Evolutionary conservation across 140 eudicot genomes (phyloP).

Genomic region (Bidens hawaiensis): DNA sequence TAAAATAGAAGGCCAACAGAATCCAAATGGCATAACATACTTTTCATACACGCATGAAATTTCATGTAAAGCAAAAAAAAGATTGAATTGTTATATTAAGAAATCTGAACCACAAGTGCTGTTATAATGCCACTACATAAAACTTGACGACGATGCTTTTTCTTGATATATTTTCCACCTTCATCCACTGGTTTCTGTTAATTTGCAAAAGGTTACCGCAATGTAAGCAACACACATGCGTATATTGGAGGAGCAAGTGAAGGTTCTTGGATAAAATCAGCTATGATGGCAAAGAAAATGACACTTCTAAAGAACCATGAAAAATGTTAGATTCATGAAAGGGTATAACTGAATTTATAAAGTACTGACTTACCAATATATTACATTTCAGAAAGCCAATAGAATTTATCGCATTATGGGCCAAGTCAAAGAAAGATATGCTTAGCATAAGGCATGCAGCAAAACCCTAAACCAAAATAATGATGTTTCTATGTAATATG

Average conservation of each 20-base stretch:
- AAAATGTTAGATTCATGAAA: constrained; percentile 7
- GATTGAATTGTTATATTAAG: background rate
- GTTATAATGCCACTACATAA: constrained; percentile 92
- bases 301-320: constrained; percentile 95
- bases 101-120: constrained; percentile 78
- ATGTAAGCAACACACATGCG: constrained; percentile 4
- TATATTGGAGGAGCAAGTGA: constrained; percentile 68
- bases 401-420: constrained; percentile 93
- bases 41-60: constrained; percentile 9
- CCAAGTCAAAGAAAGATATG: constrained; percentile 97
- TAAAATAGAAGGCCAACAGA: background rate
- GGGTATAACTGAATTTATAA: constrained; percentile 9
- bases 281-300: constrained; percentile 78
- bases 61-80: constrained; percentile 19
- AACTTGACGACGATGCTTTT: constrained; percentile 96
- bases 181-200: constrained; percentile 62
- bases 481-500: background rate
- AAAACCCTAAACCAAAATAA: constrained; percentile 62
- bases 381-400: constrained; percentile 93
- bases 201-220: constrained; percentile 17
- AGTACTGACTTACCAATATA: constrained; percentile 63
- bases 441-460: constrained; percentile 99
- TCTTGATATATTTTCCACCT: constrained; percentile 79
- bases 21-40: background rate
- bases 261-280: constrained; percentile 95